These are phyloP conservation scores for Mrakiaceae sp. DNA, from an alignment of 1,284 basidiomycete species.

Conservation along the genomic window DNA sequence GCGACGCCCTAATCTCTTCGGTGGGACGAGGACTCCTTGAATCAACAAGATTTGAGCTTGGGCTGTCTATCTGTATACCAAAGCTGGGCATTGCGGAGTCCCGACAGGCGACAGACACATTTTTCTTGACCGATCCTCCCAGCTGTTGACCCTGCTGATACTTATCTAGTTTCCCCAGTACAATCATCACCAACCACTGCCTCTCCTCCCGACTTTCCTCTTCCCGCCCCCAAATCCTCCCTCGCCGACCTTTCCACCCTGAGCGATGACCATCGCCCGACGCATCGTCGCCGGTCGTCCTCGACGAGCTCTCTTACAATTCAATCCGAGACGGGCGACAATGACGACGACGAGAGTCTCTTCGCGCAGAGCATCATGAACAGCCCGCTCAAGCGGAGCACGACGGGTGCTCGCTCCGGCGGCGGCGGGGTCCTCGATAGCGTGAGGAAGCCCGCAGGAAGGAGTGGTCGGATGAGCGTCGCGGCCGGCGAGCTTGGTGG, in stretches of 20 bases:
- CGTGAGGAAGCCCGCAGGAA: background rate
- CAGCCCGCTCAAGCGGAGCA: background rate
- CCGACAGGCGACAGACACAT: background rate
- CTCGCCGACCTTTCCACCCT: background rate
- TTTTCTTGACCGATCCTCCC: background rate
- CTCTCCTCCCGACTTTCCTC: background rate
- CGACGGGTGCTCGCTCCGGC: background rate
- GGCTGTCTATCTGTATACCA: too few species aligned
- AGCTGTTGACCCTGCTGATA: background rate
- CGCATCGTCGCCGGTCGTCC: background rate
- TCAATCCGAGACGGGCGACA: background rate
- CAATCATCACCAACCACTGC: background rate
- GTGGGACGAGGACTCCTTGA: too few species aligned
- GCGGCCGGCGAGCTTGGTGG: constrained; percentile 5
- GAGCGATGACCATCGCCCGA: background rate
- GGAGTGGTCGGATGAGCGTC: constrained; percentile 3
- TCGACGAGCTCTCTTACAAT: background rate
- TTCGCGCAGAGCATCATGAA: constrained; percentile 4
- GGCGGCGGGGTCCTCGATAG: background rate
- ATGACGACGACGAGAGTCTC: constrained; percentile 5
- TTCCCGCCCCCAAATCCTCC: background rate
- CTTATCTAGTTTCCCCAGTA: background rate
- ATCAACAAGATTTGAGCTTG: too few species aligned
- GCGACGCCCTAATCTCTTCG: too few species aligned
- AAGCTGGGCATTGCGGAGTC: too few species aligned